Base-by-base conservation (phyloP, 2,329 filamentous ascomycete species). In the Talaromyces sp. region DNA sequence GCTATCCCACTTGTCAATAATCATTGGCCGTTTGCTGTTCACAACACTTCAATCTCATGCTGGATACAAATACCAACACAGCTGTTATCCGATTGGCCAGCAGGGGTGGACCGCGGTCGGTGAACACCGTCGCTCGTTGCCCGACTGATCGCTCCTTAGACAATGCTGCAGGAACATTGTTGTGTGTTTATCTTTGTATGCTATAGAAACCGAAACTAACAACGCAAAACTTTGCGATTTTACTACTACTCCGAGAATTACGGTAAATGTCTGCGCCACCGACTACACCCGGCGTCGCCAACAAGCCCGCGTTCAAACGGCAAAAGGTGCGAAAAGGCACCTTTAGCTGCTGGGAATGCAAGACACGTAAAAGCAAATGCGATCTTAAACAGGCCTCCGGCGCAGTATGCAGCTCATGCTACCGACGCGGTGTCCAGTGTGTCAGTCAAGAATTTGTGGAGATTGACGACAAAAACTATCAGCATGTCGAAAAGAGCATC, bases 261-360 rank as follows among this genome's bases (percentile, higher is more conserved):
- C n/a, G 43, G 11, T 11, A 27, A 17, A 52, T 52, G 48, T n/a
- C 24, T 21, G 21, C 21, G 21, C 48, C 48, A 12, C 24, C 48
- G 11, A 27, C 10, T 29, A n/a, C 48, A 17, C 8, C 27, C 12
- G 24, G 12, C 7, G 14, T 52, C 26, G 48, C 48, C 14, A 17
- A 27, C 31, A 53, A 21, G n/a, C 21, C 58, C 19, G 48, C 26
- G 26, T 62, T 69, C 29, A 76, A 76, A 64, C 71, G 77, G 56
- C 73, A 77, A 41, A 82, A 77, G 61, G 26, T 83, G 24, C 79
- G 81, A 24, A 85, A 83, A 57, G 83, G 83, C n/a, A 85, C 83
- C 0, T 75, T 71, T 29, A 84, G 81, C 59, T 85, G 83, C 67
- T 85, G 82, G 82, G 82, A 84, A 64, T 85, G 83, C 75, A 82